Conservation (phyloP, 2,329 filamentous ascomycete species). For the Claviceps arundinis region DNA sequence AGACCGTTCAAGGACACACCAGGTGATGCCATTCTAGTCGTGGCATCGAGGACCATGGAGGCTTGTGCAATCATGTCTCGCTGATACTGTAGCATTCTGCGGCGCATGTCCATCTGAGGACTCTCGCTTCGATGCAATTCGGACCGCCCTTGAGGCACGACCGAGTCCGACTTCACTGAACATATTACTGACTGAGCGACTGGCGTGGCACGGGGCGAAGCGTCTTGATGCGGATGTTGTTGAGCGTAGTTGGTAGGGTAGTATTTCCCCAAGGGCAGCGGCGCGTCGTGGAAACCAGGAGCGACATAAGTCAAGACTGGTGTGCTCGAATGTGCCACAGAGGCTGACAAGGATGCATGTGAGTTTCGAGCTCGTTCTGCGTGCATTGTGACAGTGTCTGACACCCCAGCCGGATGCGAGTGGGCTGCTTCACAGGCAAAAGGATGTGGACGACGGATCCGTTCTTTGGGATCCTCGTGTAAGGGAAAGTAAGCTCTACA, state of each 20-base stretch:
- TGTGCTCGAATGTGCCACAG: conserved; percentile 20
- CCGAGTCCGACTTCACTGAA: conserved; percentile 22
- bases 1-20: conserved; percentile 22
- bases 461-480: conserved; percentile 39
- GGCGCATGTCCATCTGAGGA: conserved; percentile 31
- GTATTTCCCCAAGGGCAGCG: conserved; percentile 47
- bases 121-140: conserved; percentile 7
- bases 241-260: conserved; percentile 49
- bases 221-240: conserved; percentile 8
- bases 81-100: conserved; percentile 44
- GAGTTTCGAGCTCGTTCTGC: conserved; percentile 10
- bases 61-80: conserved; percentile 48
- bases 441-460: conserved; percentile 36
- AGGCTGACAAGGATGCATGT: conserved; percentile 11
- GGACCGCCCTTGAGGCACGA: conserved; percentile 13
- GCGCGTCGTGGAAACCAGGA: conserved; percentile 31
- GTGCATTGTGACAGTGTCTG: conserved; percentile 16
- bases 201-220: conserved; percentile 8
- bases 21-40: conserved; percentile 13
- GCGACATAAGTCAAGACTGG: conserved; percentile 39
- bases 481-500: conserved; percentile 46
- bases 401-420: conserved; percentile 22
- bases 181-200: conserved; percentile 17
- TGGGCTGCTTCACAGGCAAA: conserved; percentile 32
- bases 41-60: conserved; percentile 26